Base-by-base conservation (phyloP, 345 rosid genomes). In the Anastatica hierochuntica region DNA sequence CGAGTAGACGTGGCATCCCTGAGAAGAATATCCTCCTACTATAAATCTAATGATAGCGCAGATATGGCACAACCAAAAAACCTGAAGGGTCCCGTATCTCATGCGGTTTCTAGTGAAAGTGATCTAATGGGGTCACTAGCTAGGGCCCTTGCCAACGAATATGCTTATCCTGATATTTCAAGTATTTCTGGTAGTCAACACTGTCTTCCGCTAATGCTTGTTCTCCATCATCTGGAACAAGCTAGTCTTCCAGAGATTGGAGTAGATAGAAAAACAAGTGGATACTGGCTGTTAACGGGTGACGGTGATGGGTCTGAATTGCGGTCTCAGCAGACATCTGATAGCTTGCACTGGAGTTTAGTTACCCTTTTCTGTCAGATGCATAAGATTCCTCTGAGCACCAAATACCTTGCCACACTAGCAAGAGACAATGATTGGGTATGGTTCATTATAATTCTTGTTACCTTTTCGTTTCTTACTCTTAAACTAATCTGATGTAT, bases 351-450 rank as follows among this genome's bases (percentile, higher is more conserved):
- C 67, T 92, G 98, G 98, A 83, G 74, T 81, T 75, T 92, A 64
- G 98, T 92, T 68, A 75, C 88, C 19, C 68, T 72, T 40, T 92
- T 83, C 67, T 88, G 98, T 68, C 95, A 75, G 79, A 79, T 83
- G 83, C 98, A 88, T 72, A 85, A 78, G 43, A 85, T 92, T 73
- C 90, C 94, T 10, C 61, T 77, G 61, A 92, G 96, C 76, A 85
- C 95, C 45, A 88, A 81, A 74, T 92, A 92, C 72, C 95, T 92
- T 76, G 77, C 86, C 43, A 60, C 78, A 44, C 76, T 92, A 62
- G 98, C 98, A 54, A 79, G 76, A 78, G 98, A 92, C 64, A 92
- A 83, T 81, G 98, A 92, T 60, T 92, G 98, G 98, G 98, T 92
- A 83, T 49, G 66, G 52, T 40, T 67, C 30, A 59, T 53, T 56